phyloP scores from a whole-genome alignment of 192 early-diverging fungal genomes.

The Endogone sp. region DNA sequence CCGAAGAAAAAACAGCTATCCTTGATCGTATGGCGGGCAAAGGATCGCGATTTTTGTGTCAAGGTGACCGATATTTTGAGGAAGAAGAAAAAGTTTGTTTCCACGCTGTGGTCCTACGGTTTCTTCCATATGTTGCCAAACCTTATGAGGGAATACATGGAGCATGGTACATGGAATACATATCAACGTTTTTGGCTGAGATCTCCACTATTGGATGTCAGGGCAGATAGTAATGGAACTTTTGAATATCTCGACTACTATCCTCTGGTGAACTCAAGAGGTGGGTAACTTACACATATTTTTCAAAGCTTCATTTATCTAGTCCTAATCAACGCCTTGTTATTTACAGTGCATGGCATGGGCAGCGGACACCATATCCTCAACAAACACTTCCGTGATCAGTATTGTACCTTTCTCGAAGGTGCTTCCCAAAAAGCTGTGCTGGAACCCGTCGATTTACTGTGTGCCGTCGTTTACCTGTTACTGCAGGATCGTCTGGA shows the following conservation, averaged over 20 bases:
- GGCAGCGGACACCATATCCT: too few relatives aligned
- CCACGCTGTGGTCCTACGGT: constrained; percentile 33
- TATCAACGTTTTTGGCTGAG: constrained; percentile 17
- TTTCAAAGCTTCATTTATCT: too few relatives aligned
- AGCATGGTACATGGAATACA: constrained; percentile 6
- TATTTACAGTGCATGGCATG: too few relatives aligned
- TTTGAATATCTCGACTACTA: too few relatives aligned
- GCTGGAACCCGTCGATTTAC: constrained; percentile 22
- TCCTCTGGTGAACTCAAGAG: too few relatives aligned
- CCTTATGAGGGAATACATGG: constrained; percentile 29
- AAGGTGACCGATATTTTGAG: constrained; percentile 26
- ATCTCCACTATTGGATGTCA: constrained; percentile 15
- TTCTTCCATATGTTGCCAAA: constrained; percentile 24
- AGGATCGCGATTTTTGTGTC: constrained; percentile 14
- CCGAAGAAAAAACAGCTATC: constrained; percentile 8
- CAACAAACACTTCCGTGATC: too few relatives aligned
- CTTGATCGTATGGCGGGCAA: constrained; percentile 19
- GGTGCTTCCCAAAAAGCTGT: constrained; percentile 23
- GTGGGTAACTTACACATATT: too few relatives aligned
- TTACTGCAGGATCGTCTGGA: constrained; percentile 41
- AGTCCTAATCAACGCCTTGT: too few relatives aligned
- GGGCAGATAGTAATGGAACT: constrained; percentile 1
- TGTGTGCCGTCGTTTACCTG: constrained; percentile 35
- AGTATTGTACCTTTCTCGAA: too few relatives aligned
- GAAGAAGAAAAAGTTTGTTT: constrained; percentile 19